A percentile compares a stretch with the other conserved stretches of the same genome.
Conservation (phyloP, 2,329 filamentous ascomycete species). For the Monosporascus sp. region DNA sequence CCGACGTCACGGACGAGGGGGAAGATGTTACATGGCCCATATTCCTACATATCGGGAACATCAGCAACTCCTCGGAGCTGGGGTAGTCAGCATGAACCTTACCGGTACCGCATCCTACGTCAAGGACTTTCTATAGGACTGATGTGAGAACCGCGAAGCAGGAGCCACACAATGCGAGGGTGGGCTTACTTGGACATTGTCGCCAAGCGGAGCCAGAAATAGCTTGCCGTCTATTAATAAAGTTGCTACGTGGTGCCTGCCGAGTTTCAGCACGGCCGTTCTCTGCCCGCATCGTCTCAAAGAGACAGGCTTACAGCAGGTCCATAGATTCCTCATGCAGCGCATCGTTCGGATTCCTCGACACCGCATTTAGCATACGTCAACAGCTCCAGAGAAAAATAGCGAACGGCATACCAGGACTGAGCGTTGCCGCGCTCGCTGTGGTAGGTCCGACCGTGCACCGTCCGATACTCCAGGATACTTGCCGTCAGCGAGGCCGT, state of each 20-base stretch:
- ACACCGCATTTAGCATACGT: conserved; percentile 2
- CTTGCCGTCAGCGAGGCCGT: conserved; percentile 26
- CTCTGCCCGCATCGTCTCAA: not conserved
- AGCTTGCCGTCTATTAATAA: conserved; percentile 22
- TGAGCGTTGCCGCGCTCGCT: conserved; percentile 24
- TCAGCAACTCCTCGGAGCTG: not conserved
- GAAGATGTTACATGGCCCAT: conserved; percentile 24
- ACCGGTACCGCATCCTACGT: conserved; percentile 25
- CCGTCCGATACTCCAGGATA: conserved; percentile 25
- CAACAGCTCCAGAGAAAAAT: not conserved
- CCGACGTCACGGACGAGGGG: not conserved
- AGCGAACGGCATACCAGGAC: conserved; percentile 18
- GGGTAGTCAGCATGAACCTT: conserved; percentile 4
- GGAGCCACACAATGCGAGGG: not conserved
- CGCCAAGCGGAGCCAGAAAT: conserved; percentile 17
- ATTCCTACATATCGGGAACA: conserved; percentile 14
- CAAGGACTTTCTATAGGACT: conserved; percentile 20
- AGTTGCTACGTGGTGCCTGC: conserved; percentile 23
- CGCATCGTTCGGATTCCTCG: conserved; percentile 27
- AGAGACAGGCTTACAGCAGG: conserved; percentile 18
- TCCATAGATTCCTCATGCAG: conserved; percentile 26
- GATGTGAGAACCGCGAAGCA: not conserved
- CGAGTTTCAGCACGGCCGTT: not conserved
- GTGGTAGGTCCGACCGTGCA: conserved; percentile 26
- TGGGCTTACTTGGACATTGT: conserved; percentile 17